Percentiles rank a stretch among this genome's conserved stretches.
Evolutionary conservation across 2,329 filamentous ascomycete species (phyloP).

Genomic region (Aureobasidium sp.): DNA sequence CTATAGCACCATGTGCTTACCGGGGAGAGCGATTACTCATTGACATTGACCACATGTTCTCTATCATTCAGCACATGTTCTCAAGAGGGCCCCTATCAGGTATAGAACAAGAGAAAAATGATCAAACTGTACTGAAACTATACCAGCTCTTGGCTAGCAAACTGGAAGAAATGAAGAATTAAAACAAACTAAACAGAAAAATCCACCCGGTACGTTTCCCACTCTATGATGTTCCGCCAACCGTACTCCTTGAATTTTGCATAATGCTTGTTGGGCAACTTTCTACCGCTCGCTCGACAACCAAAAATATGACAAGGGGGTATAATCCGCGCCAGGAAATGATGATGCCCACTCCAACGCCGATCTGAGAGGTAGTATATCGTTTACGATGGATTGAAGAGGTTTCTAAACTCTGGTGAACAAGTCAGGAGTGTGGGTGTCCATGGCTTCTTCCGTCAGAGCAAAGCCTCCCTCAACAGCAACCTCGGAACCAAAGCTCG

Average conservation of each 20-base stretch:
- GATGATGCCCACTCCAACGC: neutral
- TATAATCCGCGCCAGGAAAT: neutral
- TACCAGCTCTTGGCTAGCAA: neutral
- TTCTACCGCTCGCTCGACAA: neutral
- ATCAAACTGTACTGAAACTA: neutral
- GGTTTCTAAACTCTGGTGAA: conserved; percentile 17
- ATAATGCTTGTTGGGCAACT: neutral
- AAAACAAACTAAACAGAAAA: neutral
- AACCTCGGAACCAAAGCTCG: conserved; percentile 30
- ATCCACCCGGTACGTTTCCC: neutral
- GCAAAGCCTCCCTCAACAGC: conserved; percentile 47
- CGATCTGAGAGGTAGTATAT: neutral
- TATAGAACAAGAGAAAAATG: neutral
- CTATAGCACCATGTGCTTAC: no score
- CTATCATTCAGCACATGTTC: no score
- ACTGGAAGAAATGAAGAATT: neutral
- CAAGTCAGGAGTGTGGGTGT: conserved; percentile 35
- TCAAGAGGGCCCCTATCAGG: no score
- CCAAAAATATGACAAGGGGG: neutral
- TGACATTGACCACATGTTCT: no score
- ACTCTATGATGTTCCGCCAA: neutral
- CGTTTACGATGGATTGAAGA: neutral
- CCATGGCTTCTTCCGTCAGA: conserved; percentile 49
- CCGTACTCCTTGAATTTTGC: neutral
- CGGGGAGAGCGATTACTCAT: no score